Evolutionary conservation across 495 filamentous ascomycete species (phyloP).

Genomic region (Sporormia fimetaria): DNA sequence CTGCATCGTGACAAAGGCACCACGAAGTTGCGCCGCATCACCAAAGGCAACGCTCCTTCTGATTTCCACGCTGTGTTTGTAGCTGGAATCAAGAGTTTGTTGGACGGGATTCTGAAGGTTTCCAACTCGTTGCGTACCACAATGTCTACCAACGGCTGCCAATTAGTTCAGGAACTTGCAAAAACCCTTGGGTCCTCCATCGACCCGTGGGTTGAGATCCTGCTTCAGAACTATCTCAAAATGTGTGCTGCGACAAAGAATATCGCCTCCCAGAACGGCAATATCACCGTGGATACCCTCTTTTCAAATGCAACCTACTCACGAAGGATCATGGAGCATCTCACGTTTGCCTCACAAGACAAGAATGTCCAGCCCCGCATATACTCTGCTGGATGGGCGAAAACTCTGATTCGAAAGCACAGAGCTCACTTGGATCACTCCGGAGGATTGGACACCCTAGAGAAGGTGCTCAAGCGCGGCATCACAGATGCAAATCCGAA

Average conservation of each 20-base stretch:
- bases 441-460: conserved; percentile 67
- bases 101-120: conserved; percentile 86
- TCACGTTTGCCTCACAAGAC: conserved; percentile 68
- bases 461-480: conserved; percentile 79
- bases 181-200: conserved; percentile 61
- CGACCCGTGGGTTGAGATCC: conserved; percentile 79
- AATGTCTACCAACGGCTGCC: conserved; percentile 72
- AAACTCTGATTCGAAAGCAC: conserved; percentile 65
- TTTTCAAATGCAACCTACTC: conserved; percentile 69
- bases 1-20: conserved; percentile 67
- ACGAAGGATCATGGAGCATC: conserved; percentile 67
- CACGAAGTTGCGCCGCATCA: conserved; percentile 61
- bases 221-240: conserved; percentile 83
- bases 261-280: conserved; percentile 69
- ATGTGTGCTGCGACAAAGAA: conserved; percentile 81
- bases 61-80: conserved; percentile 63
- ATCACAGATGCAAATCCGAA: conserved; percentile 76
- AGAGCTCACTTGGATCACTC: conserved; percentile 73
- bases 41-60: conserved; percentile 70
- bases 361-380: conserved; percentile 80
- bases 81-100: conserved; percentile 53
- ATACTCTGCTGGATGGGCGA: conserved; percentile 73
- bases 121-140: conserved; percentile 81
- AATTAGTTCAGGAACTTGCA: conserved; percentile 76
- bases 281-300: conserved; percentile 61